These are phyloP conservation scores for Nitzschia sp. DNA, from an alignment of 108 stramenopile genomes.

Conservation along the genomic window DNA sequence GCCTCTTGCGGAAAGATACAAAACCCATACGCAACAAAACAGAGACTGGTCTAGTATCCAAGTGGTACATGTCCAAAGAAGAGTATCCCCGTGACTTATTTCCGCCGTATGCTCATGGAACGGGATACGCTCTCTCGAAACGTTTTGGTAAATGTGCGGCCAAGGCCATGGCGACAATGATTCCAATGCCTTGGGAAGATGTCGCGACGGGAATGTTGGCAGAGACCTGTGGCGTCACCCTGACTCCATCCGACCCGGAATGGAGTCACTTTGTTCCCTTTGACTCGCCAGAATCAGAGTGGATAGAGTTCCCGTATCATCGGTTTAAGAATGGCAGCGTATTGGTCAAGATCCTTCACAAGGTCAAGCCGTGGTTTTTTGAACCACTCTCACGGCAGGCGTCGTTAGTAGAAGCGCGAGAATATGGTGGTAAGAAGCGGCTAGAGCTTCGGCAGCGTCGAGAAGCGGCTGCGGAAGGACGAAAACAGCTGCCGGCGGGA, in stretches of 20 bases:
- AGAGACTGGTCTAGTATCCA: constrained; percentile 2
- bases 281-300: constrained; percentile 1
- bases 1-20: not conserved
- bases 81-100: constrained; percentile 25
- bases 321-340: constrained; percentile 14
- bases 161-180: constrained; percentile 4
- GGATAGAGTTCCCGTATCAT: constrained; percentile 15
- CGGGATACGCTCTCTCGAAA: constrained; percentile 33
- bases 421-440: constrained; percentile 2
- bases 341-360: constrained; percentile 18
- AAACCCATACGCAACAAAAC: not conserved
- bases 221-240: constrained; percentile 10
- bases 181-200: constrained; percentile 35
- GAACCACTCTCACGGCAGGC: constrained; percentile 8
- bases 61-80: constrained; percentile 21
- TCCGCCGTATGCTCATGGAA: constrained; percentile 35
- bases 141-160: constrained; percentile 21
- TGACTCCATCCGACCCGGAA: constrained; percentile 16
- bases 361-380: constrained; percentile 22
- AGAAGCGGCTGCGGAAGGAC: not conserved
- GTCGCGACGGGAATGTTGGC: constrained; percentile 35
- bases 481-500: too few relatives aligned
- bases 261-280: constrained; percentile 15
- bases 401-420: constrained; percentile 5
- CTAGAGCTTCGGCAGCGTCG: constrained; percentile 1